A percentile compares a stretch with the other conserved stretches of the same genome.
Evolutionary conservation across 208 protist species (phyloP).

Genomic region (Acanthamoeba lenticulata): DNA sequence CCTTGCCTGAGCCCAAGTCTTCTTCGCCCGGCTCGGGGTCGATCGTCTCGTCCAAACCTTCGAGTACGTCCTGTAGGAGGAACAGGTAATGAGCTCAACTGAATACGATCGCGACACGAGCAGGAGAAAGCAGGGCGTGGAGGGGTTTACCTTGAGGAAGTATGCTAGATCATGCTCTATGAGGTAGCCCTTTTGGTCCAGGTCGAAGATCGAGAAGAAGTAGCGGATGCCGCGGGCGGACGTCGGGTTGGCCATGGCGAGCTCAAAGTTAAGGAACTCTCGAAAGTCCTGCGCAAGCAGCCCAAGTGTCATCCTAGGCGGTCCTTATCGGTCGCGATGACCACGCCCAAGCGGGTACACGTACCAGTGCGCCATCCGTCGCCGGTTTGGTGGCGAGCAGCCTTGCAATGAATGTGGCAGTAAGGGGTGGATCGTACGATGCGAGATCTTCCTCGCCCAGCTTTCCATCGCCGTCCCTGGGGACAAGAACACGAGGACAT

Average conservation of each 20-base stretch:
- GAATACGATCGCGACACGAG: neutral
- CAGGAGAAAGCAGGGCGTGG: neutral
- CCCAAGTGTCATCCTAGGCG: neutral
- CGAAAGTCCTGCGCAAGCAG: neutral
- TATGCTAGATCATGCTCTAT: slow-evolving; percentile 5
- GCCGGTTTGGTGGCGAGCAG: neutral
- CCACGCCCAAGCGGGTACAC: too few relatives aligned
- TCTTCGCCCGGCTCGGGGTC: neutral
- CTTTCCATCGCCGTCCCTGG: slow-evolving; percentile 21
- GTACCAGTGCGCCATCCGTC: slow-evolving; percentile 1
- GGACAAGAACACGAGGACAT: neutral
- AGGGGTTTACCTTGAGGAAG: slow-evolving; percentile 53
- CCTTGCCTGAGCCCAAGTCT: neutral
- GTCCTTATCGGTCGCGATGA: too few relatives aligned
- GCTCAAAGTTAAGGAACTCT: slow-evolving; percentile 37
- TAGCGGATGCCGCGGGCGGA: neutral
- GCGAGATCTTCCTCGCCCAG: slow-evolving; percentile 18
- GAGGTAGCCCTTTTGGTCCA: slow-evolving; percentile 7
- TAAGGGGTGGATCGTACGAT: neutral
- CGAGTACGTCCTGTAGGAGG: neutral
- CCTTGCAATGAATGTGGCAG: neutral
- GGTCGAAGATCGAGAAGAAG: slow-evolving; percentile 36
- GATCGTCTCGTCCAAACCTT: neutral
- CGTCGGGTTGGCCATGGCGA: neutral
- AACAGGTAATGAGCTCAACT: too few relatives aligned